Base-by-base conservation (phyloP, 2,329 filamentous ascomycete species). In the Cladophialophora carrionii region DNA sequence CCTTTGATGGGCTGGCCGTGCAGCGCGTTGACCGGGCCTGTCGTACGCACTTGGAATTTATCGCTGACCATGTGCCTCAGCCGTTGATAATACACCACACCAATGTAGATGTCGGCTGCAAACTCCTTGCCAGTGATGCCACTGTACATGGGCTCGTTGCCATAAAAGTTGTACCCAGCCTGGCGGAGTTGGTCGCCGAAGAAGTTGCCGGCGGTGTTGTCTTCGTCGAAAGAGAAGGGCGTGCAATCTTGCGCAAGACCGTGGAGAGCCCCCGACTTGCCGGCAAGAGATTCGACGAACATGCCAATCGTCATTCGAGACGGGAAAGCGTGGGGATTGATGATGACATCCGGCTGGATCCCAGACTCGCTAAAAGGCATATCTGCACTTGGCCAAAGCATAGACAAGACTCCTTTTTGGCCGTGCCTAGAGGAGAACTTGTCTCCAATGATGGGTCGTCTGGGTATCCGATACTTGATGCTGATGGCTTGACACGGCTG, bases 251-350 rank as follows among this genome's bases (percentile, higher is more conserved):
- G 95, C 0, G 95, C 91, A n/a, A 97, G 84, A 54, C 95, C 95
- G 76, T 99, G 95, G 41, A 99, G 85, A 14, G 94, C 91, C 54
- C 95, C 95, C 9, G 94, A 88, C 81, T 99, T 99, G 67, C 95
- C 95, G 9, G 95, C 95, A 59, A 99, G 85, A 4, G 93, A 97
- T 81, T 99, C 95, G 75, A 99, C 88, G 78, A 99, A 98, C 91
- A 98, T 98, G 75, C 95, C 95, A 75, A 99, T 99, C 22, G 95
- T 99, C 95, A 99, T 99, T 79, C 95, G 93, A 53, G 94, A 98
- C 7, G 95, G 95, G 85, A 99, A 99, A 75, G 95, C 95, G 84
- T 99, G 95, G 48, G 95, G 95, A 81, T 99, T 99, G 83, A 99
- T 99, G 79, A 99, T 99, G 73, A 96, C 85, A 78, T 99, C 95